Evolutionary conservation across 2,329 filamentous ascomycete species (phyloP), one percentile per base, ranked within the genome.

Genomic region (Biscogniauxia mediterranea): DNA sequence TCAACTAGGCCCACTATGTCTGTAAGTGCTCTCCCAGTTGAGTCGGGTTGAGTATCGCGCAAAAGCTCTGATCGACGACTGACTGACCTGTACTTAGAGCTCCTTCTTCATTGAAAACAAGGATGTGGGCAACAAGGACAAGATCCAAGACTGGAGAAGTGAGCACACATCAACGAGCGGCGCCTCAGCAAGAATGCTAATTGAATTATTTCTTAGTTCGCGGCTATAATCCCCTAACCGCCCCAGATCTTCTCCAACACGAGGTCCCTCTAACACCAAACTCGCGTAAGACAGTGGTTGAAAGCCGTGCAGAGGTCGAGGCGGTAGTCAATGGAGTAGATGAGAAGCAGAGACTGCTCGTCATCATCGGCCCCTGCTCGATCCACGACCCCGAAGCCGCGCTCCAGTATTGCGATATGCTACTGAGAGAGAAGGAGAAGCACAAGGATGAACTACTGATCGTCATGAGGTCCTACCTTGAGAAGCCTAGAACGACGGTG

Each of bases 401-500:
- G 11, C 85, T 97, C 68, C 92, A 94, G 74, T 99, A 99, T 87
- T 96, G 93, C 83, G 88, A 93, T 73, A 83, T 89, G 67, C 83
- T 99, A 65, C 76, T 96, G 68, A 82, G 86, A 73, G 82, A 96
- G 71, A 93, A 94, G 78, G 86, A 93, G 75, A 95, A 96, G 81
- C 89, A 97, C 81, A 85, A 90, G 75, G 85, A 93, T 72, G 92
- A 98, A 74, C 85, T 99, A 46, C 84, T 96, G 70, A 95, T 99
- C 69, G 90, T 99, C 64, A 99, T 99, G 95, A 91, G 95, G 70
- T 91, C 92, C 66, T 99, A 99, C 85, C 87, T 99, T 63, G 95
- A 99, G 84, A 99, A 99, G 84, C 95, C 95, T 21, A 89, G 95
- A 66, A 99, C 95, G 26, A 99, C 95, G 0, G 92, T 99, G 26